Conservation (phyloP, 1,139 yeast species). For the Candida frijolesensis region DNA sequence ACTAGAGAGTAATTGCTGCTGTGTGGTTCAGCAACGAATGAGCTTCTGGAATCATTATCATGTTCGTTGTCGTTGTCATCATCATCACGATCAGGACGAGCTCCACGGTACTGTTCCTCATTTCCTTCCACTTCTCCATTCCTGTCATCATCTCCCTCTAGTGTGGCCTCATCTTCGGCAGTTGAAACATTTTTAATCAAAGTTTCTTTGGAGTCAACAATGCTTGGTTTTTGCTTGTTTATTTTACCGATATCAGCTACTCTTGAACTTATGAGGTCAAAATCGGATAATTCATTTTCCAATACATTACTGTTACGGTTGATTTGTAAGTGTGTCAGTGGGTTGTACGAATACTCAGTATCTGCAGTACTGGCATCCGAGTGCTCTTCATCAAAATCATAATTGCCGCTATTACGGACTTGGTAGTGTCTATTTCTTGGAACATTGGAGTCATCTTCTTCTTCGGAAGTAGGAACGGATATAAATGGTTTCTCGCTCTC, state of each 20-base stretch:
- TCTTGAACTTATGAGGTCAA: conserved; percentile 34
- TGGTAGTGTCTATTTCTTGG: conserved; percentile 17
- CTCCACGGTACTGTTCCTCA: conserved; percentile 11
- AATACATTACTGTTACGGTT: conserved; percentile 8
- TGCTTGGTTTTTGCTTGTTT: conserved; percentile 27
- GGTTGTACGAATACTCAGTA: conserved; percentile 17
- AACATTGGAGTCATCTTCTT: conserved; percentile 21
- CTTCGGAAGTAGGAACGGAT: conserved; percentile 13
- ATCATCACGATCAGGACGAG: conserved; percentile 9
- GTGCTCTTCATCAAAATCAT: conserved; percentile 22
- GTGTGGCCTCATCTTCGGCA: conserved; percentile 1
- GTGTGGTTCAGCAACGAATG: conserved; percentile 5
- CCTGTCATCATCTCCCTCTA: conserved; percentile 6
- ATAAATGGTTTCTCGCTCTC: conserved; percentile 6
- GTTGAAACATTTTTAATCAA: conserved; percentile 16
- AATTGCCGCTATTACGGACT: conserved; percentile 21
- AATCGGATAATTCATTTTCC: conserved; percentile 31
- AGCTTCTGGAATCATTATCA: conserved; percentile 12
- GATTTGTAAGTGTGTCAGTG: conserved; percentile 7
- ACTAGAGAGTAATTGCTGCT: conserved; percentile 6
- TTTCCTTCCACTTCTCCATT: conserved; percentile 4
- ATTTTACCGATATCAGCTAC: conserved; percentile 34
- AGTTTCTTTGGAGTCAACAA: conserved; percentile 33
- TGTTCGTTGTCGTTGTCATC: conserved; percentile 17
- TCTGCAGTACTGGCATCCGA: conserved; percentile 29